Percentiles rank a stretch among this genome's conserved stretches.
Evolutionary conservation across 768 basidiomycete species (phyloP).

Genomic region (Omphalotus guepiniiformis): DNA sequence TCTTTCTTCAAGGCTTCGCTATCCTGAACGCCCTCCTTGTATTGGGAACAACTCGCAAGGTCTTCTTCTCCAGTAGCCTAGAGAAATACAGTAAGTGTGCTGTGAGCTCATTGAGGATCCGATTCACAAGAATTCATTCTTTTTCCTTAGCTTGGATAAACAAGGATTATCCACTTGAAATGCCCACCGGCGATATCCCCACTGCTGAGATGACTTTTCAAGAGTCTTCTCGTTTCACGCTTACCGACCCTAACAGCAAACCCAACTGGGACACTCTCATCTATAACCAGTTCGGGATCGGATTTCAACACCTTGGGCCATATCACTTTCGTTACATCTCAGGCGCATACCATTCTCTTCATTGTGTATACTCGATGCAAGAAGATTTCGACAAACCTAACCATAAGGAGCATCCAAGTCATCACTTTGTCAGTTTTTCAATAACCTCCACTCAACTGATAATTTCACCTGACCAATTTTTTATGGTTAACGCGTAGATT

Average conservation of each 20-base stretch:
- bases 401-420: background rate
- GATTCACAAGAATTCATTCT: no score
- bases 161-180: background rate
- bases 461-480: background rate
- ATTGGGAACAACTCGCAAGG: no score
- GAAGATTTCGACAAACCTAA: background rate
- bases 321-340: background rate
- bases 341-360: background rate
- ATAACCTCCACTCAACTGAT: no score
- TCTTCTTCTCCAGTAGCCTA: no score
- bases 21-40: no score
- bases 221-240: background rate
- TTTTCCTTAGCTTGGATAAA: background rate
- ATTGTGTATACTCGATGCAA: background rate
- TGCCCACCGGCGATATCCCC: background rate
- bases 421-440: background rate
- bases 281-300: background rate
- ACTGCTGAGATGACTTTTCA: background rate
- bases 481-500: background rate
- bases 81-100: no score
- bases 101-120: no score
- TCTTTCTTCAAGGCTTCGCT: no score
- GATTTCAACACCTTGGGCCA: background rate
- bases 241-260: background rate
- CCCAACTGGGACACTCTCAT: background rate